Evolutionary conservation across 1,284 basidiomycete species (phyloP).

Genomic region (Pyrrhoderma noxium): DNA sequence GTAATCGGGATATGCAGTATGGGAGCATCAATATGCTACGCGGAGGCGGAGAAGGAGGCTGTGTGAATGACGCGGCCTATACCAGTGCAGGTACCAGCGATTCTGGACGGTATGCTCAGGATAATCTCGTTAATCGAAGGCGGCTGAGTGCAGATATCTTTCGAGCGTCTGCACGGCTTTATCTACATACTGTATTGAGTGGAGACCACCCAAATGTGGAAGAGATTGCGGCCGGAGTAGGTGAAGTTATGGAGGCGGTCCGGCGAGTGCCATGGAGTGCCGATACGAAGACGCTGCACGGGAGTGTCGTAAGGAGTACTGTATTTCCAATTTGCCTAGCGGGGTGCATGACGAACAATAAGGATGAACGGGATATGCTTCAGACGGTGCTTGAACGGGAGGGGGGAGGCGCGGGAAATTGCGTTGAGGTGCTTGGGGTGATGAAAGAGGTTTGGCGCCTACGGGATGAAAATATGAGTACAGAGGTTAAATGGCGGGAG

Average conservation of each 20-base stretch:
- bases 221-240: slow-evolving; percentile 50
- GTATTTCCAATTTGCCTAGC: slow-evolving; percentile 71
- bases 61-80: too few relatives aligned
- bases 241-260: slow-evolving; percentile 48
- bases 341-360: slow-evolving; percentile 53
- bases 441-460: slow-evolving; percentile 55
- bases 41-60: slow-evolving; percentile 13
- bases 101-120: slow-evolving; percentile 15
- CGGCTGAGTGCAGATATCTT: slow-evolving; percentile 61
- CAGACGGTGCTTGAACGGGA: slow-evolving; percentile 40
- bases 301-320: slow-evolving; percentile 64
- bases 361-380: slow-evolving; percentile 38
- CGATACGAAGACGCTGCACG: slow-evolving; percentile 32
- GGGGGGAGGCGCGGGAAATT: slow-evolving; percentile 48
- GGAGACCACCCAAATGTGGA: slow-evolving; percentile 56
- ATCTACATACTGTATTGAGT: slow-evolving; percentile 63
- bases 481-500: slow-evolving; percentile 51
- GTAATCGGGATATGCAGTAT: slow-evolving; percentile 3
- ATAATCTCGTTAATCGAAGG: slow-evolving; percentile 36
- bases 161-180: slow-evolving; percentile 63
- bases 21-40: slow-evolving; percentile 10
- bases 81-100: too few relatives aligned
- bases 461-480: slow-evolving; percentile 20
- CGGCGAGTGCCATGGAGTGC: slow-evolving; percentile 31
- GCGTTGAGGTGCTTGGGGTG: slow-evolving; percentile 44